Conservation (phyloP, 2,329 filamentous ascomycete genomes). For the Furcasterigmium sp. region DNA sequence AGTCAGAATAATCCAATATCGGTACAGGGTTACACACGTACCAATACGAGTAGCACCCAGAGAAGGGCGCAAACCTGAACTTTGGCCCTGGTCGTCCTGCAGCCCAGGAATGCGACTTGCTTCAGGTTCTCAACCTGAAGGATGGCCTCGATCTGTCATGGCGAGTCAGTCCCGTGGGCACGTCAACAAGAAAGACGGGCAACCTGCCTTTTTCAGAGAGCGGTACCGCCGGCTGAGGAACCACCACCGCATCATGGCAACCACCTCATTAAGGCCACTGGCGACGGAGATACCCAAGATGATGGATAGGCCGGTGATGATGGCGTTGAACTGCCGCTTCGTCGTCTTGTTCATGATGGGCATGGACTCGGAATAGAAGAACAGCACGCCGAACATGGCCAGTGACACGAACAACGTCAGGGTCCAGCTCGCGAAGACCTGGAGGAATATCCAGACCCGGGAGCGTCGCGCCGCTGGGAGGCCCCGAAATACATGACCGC, state of each 20-base stretch:
- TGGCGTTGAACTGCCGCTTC: conserved; percentile 36
- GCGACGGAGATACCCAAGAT: conserved; percentile 34
- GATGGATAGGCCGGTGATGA: conserved; percentile 39
- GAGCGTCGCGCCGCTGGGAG: background rate
- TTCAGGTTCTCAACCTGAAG: conserved; percentile 23
- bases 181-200: conserved; percentile 1
- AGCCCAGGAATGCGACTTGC: conserved; percentile 19
- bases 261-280: conserved; percentile 35
- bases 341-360: conserved; percentile 21
- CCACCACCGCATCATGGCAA: conserved; percentile 40
- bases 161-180: background rate
- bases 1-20: too few relatives aligned
- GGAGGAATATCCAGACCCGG: background rate
- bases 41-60: conserved; percentile 26
- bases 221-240: conserved; percentile 30
- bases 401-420: conserved; percentile 19
- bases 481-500: background rate
- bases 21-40: too few relatives aligned
- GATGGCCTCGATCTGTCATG: conserved; percentile 18
- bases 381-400: conserved; percentile 20
- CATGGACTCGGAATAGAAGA: conserved; percentile 18
- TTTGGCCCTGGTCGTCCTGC: conserved; percentile 15
- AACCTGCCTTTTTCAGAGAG: conserved; percentile 29
- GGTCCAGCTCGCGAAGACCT: conserved; percentile 15
- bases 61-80: conserved; percentile 18